phyloP scores from a whole-genome alignment of 371 early-diverging fungal genomes.

The Rhizopus arrhizus region DNA sequence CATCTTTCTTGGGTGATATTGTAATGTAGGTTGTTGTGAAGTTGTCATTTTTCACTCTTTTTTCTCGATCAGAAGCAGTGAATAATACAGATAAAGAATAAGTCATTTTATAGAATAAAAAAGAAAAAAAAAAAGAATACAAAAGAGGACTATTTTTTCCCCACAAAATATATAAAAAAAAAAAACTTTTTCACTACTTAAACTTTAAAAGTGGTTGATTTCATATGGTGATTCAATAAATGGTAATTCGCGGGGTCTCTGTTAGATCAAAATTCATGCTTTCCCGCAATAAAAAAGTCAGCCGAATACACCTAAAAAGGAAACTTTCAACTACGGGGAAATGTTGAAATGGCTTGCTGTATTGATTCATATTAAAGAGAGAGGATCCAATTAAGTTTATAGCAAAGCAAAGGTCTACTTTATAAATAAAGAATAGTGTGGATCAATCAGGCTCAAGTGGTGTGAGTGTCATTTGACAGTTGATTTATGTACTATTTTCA shows the following conservation, averaged over 20 bases:
- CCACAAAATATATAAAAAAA: background rate
- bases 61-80: conserved; percentile 1
- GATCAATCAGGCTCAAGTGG: too few relatives aligned
- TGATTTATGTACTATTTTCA: too few relatives aligned
- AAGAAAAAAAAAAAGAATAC: conserved; percentile 9
- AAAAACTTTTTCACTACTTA: background rate
- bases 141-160: background rate
- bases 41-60: background rate
- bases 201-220: background rate
- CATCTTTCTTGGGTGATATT: conserved; percentile 30
- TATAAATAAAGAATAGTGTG: too few relatives aligned
- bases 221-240: background rate
- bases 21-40: conserved; percentile 22
- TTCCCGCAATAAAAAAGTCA: background rate
- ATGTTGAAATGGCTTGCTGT: background rate
- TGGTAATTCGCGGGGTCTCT: conserved; percentile 7
- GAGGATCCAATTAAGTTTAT: background rate
- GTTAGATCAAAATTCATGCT: conserved; percentile 6
- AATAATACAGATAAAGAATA: conserved; percentile 15
- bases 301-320: background rate
- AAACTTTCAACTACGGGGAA: background rate
- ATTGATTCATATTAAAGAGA: background rate
- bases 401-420: background rate
- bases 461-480: too few relatives aligned
- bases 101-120: conserved; percentile 9